A percentile compares a stretch with the other conserved stretches of the same genome.
Evolutionary conservation across 306 rosid genomes (phyloP).

Genomic region (Cucumis cinereus): DNA sequence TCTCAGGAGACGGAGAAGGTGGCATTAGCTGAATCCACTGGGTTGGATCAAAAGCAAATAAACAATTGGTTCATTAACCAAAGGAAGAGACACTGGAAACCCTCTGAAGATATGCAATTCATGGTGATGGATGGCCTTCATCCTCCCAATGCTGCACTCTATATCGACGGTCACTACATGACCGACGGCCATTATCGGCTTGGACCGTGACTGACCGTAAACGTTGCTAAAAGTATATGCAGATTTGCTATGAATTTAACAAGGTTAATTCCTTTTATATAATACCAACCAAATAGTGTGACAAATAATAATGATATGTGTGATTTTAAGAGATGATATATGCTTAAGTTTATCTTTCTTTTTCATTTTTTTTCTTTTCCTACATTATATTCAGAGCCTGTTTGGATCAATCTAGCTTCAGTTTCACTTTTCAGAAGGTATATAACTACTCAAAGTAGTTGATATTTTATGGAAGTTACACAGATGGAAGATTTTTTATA

Average conservation of each 20-base stretch:
- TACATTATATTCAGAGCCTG: background rate
- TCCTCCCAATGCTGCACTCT: conserved; percentile 58
- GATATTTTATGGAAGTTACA: background rate
- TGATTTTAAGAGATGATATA: background rate
- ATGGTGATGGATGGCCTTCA: conserved; percentile 98
- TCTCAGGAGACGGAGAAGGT: conserved; percentile 86
- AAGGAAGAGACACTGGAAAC: conserved; percentile 98
- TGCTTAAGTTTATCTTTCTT: background rate
- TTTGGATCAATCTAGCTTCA: background rate
- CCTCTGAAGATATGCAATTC: conserved; percentile 95
- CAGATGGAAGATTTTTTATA: background rate
- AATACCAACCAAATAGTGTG: conserved; percentile 1
- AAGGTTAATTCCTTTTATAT: background rate
- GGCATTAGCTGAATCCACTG: conserved; percentile 89
- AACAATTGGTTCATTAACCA: conserved; percentile 98
- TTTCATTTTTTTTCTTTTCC: background rate
- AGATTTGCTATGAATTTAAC: background rate
- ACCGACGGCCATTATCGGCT: conserved; percentile 75
- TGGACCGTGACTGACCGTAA: conserved; percentile 37
- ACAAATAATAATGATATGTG: background rate
- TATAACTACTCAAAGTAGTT: background rate
- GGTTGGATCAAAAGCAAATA: conserved; percentile 94
- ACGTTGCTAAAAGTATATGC: background rate
- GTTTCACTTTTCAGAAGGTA: background rate
- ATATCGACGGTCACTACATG: conserved; percentile 70